These are phyloP conservation scores for Brassica hybrid DNA, from an alignment of 441 rosid species.

Conservation along the genomic window DNA sequence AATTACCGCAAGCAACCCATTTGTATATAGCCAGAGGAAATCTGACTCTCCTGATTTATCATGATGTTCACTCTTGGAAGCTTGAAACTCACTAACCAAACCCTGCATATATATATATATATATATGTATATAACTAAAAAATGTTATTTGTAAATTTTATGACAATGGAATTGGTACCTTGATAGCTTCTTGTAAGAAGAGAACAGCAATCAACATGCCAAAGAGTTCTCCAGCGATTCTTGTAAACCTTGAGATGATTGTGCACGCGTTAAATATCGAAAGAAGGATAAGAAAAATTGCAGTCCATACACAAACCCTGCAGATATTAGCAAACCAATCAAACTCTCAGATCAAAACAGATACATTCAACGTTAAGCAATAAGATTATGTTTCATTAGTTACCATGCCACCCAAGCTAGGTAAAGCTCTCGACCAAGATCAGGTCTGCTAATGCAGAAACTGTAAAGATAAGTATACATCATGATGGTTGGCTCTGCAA, in stretches of 20 bases:
- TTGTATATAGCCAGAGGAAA: conserved; percentile 66
- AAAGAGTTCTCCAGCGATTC: conserved; percentile 93
- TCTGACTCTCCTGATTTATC: conserved; percentile 46
- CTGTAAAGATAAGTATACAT: conserved; percentile 87
- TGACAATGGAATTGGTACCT: too few relatives aligned
- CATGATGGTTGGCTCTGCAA: conserved; percentile 88
- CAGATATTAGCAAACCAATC: neutral
- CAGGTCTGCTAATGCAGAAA: conserved; percentile 62
- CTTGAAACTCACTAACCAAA: conserved; percentile 60
- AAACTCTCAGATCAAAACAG: too few relatives aligned
- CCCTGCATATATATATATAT: too few relatives aligned
- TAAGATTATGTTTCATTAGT: conserved; percentile 21
- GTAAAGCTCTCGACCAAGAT: conserved; percentile 62
- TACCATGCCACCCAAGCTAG: conserved; percentile 91
- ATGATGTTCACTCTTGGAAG: conserved; percentile 52
- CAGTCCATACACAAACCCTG: conserved; percentile 94
- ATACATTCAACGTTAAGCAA: neutral
- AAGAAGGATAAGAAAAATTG: conserved; percentile 66
- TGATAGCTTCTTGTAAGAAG: conserved; percentile 84
- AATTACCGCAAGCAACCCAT: conserved; percentile 77
- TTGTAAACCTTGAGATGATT: conserved; percentile 70
- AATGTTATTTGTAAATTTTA: too few relatives aligned
- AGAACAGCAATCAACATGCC: conserved; percentile 89
- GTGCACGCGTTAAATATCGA: conserved; percentile 73
- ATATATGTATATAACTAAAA: too few relatives aligned